phyloP scores from a whole-genome alignment of 176 grass and related monocot genomes.

The Eragrostis curvula region DNA sequence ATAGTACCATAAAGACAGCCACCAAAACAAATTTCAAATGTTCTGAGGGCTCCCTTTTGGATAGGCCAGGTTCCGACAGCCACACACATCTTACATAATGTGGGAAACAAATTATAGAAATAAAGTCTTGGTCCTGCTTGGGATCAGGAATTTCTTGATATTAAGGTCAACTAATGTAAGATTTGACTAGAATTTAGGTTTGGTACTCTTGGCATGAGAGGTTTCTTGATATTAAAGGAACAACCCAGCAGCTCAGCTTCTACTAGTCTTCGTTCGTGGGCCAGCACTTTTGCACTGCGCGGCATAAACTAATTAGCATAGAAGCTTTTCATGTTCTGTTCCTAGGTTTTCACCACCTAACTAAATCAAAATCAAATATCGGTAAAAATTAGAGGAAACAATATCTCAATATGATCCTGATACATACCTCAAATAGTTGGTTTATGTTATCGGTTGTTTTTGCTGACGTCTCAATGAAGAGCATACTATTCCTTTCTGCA shows the following conservation, averaged over 20 bases:
- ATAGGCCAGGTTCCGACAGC: neutral
- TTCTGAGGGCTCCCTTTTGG: neutral
- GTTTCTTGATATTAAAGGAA: neutral
- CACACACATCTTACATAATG: neutral
- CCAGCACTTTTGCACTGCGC: constrained; percentile 5
- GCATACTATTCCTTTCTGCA: constrained; percentile 70
- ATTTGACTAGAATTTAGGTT: neutral
- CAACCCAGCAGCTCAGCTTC: neutral
- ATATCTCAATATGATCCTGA: constrained; percentile 3
- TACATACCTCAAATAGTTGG: constrained; percentile 81
- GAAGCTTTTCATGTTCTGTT: constrained; percentile 2
- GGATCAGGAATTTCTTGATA: neutral
- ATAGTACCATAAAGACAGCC: neutral
- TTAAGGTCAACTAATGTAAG: neutral
- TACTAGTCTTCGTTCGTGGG: neutral
- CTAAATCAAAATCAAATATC: neutral
- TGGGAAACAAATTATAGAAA: neutral
- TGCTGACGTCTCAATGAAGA: constrained; percentile 90
- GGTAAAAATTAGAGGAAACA: neutral
- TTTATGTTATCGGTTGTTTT: constrained; percentile 88
- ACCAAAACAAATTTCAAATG: neutral
- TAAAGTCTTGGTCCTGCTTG: neutral
- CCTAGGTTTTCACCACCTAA: neutral
- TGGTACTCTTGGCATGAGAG: constrained; percentile 1
- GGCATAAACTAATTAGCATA: constrained; percentile 6